Conservation (phyloP, 2,329 filamentous ascomycete genomes). For the Colletotrichum orbiculare region DNA sequence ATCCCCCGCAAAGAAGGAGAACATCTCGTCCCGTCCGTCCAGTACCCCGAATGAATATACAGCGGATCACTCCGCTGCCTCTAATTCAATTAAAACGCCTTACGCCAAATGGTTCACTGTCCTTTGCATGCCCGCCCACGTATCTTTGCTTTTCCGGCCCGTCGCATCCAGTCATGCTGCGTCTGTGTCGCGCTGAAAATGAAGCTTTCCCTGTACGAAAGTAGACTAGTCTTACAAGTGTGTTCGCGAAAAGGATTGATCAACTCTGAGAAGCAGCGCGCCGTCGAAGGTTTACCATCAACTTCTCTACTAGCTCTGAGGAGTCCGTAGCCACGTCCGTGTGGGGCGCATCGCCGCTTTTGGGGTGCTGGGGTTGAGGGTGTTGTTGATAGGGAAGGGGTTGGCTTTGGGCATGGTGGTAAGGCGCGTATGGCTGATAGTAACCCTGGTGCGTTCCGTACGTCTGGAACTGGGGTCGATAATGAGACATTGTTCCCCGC, state of each 20-base stretch:
- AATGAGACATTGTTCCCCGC: slow-evolving; percentile 13
- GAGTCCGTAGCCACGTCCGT: slow-evolving; percentile 57
- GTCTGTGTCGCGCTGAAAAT: slow-evolving; percentile 22
- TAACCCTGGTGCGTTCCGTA: slow-evolving; percentile 17
- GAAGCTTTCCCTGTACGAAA: background rate
- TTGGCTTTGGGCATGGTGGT: background rate
- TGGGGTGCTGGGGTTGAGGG: slow-evolving; percentile 1
- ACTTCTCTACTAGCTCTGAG: slow-evolving; percentile 62
- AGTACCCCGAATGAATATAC: too few relatives aligned
- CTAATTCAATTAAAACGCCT: too few relatives aligned
- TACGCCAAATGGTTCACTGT: too few relatives aligned
- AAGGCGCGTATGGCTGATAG: slow-evolving; percentile 34
- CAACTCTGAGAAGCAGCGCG: slow-evolving; percentile 44
- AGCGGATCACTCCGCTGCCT: too few relatives aligned
- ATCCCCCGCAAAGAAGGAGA: too few relatives aligned
- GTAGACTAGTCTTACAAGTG: slow-evolving; percentile 12
- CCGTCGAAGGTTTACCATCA: slow-evolving; percentile 61
- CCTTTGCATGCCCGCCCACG: too few relatives aligned
- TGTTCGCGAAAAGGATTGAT: background rate
- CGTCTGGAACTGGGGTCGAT: slow-evolving; percentile 12
- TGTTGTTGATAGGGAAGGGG: background rate
- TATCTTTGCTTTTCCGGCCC: too few relatives aligned
- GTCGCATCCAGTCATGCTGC: background rate
- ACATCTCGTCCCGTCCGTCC: too few relatives aligned
- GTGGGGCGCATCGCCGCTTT: slow-evolving; percentile 44